phyloP scores from a whole-genome alignment of 176 grass and related monocot genomes.

The Triticum urartu region DNA sequence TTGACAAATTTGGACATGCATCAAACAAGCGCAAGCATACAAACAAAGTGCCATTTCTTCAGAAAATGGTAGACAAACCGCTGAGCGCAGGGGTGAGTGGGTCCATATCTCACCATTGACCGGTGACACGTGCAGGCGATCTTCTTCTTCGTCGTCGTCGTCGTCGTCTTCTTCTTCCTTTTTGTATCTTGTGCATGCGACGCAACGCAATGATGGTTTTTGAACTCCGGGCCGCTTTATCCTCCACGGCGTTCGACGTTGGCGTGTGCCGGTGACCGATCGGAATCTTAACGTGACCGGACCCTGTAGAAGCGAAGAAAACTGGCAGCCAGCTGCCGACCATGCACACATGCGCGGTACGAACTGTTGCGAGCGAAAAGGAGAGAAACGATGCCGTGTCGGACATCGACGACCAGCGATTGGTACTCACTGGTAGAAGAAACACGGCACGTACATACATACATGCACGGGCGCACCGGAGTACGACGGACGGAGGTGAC shows the following conservation, averaged over 20 bases:
- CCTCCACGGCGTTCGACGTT: neutral
- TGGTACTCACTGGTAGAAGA: neutral
- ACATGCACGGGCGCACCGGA: neutral
- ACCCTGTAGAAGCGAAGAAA: neutral
- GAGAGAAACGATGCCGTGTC: neutral
- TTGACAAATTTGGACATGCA: too few relatives aligned
- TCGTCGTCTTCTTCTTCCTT: neutral
- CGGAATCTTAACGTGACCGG: neutral
- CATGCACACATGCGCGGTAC: neutral
- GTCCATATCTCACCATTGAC: neutral
- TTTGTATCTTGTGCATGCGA: neutral
- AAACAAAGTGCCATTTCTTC: too few relatives aligned
- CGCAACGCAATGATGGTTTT: neutral
- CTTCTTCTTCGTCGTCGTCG: neutral
- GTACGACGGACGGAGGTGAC: constrained; percentile 7
- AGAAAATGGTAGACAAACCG: neutral
- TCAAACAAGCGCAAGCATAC: too few relatives aligned
- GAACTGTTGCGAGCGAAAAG: neutral
- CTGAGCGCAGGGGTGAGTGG: neutral
- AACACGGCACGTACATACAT: neutral
- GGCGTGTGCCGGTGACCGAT: neutral
- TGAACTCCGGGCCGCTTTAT: neutral
- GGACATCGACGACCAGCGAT: neutral
- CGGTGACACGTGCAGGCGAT: neutral
- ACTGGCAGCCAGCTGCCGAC: neutral